These are phyloP conservation scores for Whalleya microplaca DNA, from an alignment of 2,329 filamentous ascomycete genomes.

Conservation along the genomic window DNA sequence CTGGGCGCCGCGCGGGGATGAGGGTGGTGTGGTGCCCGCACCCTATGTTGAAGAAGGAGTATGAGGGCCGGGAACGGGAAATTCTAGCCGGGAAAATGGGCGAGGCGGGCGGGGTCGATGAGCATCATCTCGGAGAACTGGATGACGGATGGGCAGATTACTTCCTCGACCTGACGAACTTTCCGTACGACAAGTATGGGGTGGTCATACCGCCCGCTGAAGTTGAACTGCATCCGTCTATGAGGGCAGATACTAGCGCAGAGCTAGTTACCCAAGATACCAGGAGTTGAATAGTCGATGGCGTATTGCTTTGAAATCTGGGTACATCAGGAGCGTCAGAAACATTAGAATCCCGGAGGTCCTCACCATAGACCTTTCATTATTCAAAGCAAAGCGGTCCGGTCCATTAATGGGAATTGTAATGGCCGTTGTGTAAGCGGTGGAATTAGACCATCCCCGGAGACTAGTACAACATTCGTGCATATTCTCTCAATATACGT, in stretches of 20 bases:
- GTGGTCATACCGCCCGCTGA: conserved; percentile 53
- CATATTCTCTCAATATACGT: conserved; percentile 69
- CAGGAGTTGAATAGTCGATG: not conserved
- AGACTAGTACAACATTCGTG: not conserved
- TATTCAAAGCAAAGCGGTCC: not conserved
- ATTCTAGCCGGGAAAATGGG: conserved; percentile 84
- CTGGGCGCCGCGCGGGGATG: conserved; percentile 90
- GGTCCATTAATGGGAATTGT: not conserved
- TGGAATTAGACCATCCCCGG: not conserved
- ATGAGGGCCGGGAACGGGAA: conserved; percentile 73
- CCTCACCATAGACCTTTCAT: not conserved
- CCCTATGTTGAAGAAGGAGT: conserved; percentile 75
- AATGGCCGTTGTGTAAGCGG: not conserved
- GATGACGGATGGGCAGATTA: conserved; percentile 66
- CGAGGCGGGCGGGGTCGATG: conserved; percentile 60
- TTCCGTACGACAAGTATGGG: conserved; percentile 63
- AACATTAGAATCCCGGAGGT: not conserved
- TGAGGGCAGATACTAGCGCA: conserved; percentile 43
- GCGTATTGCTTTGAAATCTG: not conserved
- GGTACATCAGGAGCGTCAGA: not conserved
- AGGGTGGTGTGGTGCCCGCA: conserved; percentile 93
- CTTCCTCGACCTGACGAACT: conserved; percentile 52
- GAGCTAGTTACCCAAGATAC: conserved; percentile 26
- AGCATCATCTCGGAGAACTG: conserved; percentile 59
- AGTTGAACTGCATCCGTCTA: conserved; percentile 48